phyloP scores from a whole-genome alignment of 129 eudicot species.

The Pseudognaphalium luteoalbum region DNA sequence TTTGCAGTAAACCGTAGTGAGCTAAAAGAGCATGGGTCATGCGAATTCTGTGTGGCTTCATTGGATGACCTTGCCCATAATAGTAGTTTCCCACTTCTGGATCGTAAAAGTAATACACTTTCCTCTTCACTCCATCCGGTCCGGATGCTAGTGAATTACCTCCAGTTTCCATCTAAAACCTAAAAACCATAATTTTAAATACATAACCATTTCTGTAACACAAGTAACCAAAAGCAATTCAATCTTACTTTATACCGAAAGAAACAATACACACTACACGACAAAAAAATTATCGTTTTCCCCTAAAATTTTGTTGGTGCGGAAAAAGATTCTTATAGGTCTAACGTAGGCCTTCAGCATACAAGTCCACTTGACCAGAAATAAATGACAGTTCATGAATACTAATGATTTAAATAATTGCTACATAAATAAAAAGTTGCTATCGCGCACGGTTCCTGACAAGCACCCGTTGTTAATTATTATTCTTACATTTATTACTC shows the following conservation, averaged over 20 bases:
- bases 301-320: not conserved
- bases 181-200: not conserved
- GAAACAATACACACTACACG: not conserved
- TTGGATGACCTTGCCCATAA: conserved; percentile 93
- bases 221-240: not conserved
- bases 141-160: conserved; percentile 86
- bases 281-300: not conserved
- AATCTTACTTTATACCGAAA: not conserved
- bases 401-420: no score
- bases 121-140: conserved; percentile 78
- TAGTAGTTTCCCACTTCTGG: conserved; percentile 87
- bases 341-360: not conserved
- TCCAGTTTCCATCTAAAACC: conserved; percentile 58
- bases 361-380: not conserved
- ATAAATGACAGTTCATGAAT: no score
- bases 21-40: conserved; percentile 82
- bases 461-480: no score
- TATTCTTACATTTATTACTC: no score
- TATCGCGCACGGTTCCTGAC: no score
- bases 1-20: conserved; percentile 64
- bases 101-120: conserved; percentile 81
- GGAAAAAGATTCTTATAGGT: not conserved
- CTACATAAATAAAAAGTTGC: no score
- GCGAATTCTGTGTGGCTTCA: conserved; percentile 98
- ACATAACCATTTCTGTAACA: not conserved